Percentiles rank a stretch among this genome's conserved stretches.
phyloP scores from a whole-genome alignment of 2,329 filamentous ascomycete species.

The Capronia coronata region DNA sequence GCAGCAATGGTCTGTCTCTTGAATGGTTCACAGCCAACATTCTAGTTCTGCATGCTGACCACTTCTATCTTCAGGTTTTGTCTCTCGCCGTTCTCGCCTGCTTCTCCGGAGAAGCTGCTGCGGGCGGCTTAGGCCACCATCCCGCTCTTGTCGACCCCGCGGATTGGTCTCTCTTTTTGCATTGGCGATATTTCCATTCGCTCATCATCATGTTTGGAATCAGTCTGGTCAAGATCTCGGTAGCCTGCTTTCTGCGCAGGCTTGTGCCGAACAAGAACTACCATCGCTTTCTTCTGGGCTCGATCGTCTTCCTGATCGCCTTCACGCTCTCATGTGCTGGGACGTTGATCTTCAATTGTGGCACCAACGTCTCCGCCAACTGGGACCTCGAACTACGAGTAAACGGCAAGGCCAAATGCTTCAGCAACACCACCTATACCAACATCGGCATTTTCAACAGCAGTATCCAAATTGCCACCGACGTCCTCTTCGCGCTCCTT shows the following conservation, averaged over 20 bases:
- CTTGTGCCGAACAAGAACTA: slow-evolving; percentile 38
- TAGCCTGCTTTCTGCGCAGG: slow-evolving; percentile 43
- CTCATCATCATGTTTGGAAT: slow-evolving; percentile 44
- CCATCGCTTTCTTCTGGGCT: slow-evolving; percentile 38
- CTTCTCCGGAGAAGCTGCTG: slow-evolving; percentile 34
- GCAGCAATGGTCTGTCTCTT: slow-evolving; percentile 36
- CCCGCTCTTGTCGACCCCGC: slow-evolving; percentile 33
- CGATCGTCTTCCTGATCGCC: slow-evolving; percentile 41
- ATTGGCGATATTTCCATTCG: slow-evolving; percentile 43
- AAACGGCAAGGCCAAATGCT: slow-evolving; percentile 40
- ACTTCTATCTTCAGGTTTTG: slow-evolving; percentile 22
- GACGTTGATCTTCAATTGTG: slow-evolving; percentile 46
- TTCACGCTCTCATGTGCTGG: slow-evolving; percentile 41
- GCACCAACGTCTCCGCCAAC: slow-evolving; percentile 38
- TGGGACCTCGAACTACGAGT: slow-evolving; percentile 37
- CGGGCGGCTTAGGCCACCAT: slow-evolving; percentile 44
- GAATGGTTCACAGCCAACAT: too few species aligned
- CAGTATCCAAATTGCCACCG: slow-evolving; percentile 42
- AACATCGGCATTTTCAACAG: slow-evolving; percentile 45
- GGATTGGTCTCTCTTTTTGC: slow-evolving; percentile 35
- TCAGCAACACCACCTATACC: slow-evolving; percentile 37
- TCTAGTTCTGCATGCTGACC: not conserved
- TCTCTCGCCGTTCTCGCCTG: slow-evolving; percentile 33
- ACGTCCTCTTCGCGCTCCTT: slow-evolving; percentile 40
- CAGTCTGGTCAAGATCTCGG: slow-evolving; percentile 44